Evolutionary conservation across 2,329 filamentous ascomycete genomes (phyloP).

Genomic region (Laburnicola sp.): DNA sequence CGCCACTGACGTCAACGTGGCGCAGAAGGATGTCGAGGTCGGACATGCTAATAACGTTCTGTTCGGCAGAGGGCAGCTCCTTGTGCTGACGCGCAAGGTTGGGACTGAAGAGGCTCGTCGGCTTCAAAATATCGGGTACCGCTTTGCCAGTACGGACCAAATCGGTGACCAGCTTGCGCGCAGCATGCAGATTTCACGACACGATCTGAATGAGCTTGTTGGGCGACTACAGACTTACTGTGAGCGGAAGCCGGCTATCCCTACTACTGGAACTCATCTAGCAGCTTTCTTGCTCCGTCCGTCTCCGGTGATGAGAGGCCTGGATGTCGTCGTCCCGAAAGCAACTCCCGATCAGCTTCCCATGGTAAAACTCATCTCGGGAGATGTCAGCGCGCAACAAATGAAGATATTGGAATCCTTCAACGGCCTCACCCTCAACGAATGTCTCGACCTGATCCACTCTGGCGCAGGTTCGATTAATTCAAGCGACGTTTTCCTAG

Average conservation of each 20-base stretch:
- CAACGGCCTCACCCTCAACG: conserved; percentile 32
- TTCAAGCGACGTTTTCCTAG: conserved; percentile 31
- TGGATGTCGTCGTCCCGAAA: conserved; percentile 51
- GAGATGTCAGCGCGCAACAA: conserved; percentile 32
- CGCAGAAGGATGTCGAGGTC: conserved; percentile 45
- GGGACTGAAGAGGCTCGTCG: conserved; percentile 62
- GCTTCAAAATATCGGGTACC: conserved; percentile 72
- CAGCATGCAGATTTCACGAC: conserved; percentile 72
- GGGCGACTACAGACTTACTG: conserved; percentile 64
- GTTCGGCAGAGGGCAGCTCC: conserved; percentile 73
- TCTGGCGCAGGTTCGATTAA: conserved; percentile 20
- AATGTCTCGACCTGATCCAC: conserved; percentile 39
- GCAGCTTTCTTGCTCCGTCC: conserved; percentile 47
- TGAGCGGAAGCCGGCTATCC: conserved; percentile 49
- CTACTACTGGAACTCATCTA: conserved; percentile 47
- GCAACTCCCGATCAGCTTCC: conserved; percentile 49
- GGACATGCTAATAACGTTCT: conserved; percentile 40
- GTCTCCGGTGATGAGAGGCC: conserved; percentile 43
- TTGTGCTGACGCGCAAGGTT: conserved; percentile 74
- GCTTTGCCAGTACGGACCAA: conserved; percentile 65
- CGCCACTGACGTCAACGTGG: conserved; percentile 24
- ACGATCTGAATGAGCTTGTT: conserved; percentile 64
- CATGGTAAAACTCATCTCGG: conserved; percentile 46
- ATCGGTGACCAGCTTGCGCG: conserved; percentile 69
- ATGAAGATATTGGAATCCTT: conserved; percentile 26